These are phyloP conservation scores for Euryodendron excelsum DNA, from an alignment of 148 eudicot species.

Conservation along the genomic window DNA sequence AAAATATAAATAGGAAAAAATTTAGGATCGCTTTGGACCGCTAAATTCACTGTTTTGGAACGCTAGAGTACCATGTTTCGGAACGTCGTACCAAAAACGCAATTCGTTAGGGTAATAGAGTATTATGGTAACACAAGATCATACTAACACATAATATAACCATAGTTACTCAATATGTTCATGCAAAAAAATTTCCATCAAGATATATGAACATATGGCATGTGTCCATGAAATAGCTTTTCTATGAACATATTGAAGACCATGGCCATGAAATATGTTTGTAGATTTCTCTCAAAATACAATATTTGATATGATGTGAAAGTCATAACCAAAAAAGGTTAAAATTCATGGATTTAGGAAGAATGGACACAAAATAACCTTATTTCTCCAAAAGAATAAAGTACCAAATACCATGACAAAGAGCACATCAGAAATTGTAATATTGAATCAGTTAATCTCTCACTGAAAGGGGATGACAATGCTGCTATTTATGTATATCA, in stretches of 20 bases:
- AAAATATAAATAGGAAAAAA: too few species aligned
- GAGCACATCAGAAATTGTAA: neutral
- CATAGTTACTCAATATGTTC: neutral
- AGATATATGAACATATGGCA: neutral
- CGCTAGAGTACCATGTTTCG: too few species aligned
- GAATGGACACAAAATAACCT: neutral
- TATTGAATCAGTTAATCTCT: neutral
- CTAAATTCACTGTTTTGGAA: too few species aligned
- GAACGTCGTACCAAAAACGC: too few species aligned
- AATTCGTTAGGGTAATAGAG: too few species aligned
- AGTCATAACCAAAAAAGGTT: neutral
- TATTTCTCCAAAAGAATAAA: neutral
- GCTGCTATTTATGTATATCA: neutral
- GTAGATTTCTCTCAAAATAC: neutral
- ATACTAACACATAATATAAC: neutral
- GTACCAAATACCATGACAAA: too few species aligned
- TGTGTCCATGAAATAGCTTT: neutral
- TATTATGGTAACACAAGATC: too few species aligned
- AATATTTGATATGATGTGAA: neutral
- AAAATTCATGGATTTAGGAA: neutral
- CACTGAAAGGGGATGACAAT: neutral
- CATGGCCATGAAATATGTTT: neutral
- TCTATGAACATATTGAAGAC: neutral
- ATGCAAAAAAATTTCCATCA: too few species aligned
- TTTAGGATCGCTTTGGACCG: too few species aligned